A percentile compares a stretch with the other conserved stretches of the same genome.
Evolutionary conservation across 805 yeast species (phyloP).

Genomic region (Kuraishia capsulata): DNA sequence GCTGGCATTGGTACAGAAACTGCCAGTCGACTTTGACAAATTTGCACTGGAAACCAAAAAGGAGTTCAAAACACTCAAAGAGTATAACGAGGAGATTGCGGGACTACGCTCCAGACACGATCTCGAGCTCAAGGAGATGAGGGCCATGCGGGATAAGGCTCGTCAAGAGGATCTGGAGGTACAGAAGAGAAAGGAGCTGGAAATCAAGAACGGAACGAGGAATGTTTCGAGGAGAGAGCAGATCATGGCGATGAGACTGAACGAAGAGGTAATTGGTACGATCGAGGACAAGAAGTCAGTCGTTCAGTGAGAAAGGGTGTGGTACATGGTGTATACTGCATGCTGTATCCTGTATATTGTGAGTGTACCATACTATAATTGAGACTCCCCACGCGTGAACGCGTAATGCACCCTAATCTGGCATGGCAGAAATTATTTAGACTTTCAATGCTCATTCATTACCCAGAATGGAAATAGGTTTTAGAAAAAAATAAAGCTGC

Average conservation of each 20-base stretch:
- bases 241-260: constrained; percentile 47
- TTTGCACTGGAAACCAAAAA: constrained; percentile 43
- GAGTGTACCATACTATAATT: too few relatives aligned
- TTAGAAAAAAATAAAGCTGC: too few relatives aligned
- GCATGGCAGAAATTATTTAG: too few relatives aligned
- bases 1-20: constrained; percentile 61
- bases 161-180: constrained; percentile 57
- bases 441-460: too few relatives aligned
- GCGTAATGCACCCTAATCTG: too few relatives aligned
- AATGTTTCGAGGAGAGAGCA: constrained; percentile 37
- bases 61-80: constrained; percentile 46
- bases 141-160: constrained; percentile 59
- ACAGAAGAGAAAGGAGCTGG: constrained; percentile 37
- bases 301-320: too few relatives aligned
- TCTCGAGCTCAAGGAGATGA: constrained; percentile 54
- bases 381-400: too few relatives aligned
- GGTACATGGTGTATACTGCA: too few relatives aligned
- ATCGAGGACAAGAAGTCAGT: constrained; percentile 11
- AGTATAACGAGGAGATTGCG: constrained; percentile 55
- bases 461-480: too few relatives aligned
- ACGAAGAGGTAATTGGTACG: constrained; percentile 63
- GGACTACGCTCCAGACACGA: constrained; percentile 56
- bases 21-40: constrained; percentile 56
- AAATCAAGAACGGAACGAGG: constrained; percentile 33
- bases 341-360: too few relatives aligned